Evolutionary conservation across 306 rosid genomes (phyloP).

Genomic region (Gastrolobium villosum): DNA sequence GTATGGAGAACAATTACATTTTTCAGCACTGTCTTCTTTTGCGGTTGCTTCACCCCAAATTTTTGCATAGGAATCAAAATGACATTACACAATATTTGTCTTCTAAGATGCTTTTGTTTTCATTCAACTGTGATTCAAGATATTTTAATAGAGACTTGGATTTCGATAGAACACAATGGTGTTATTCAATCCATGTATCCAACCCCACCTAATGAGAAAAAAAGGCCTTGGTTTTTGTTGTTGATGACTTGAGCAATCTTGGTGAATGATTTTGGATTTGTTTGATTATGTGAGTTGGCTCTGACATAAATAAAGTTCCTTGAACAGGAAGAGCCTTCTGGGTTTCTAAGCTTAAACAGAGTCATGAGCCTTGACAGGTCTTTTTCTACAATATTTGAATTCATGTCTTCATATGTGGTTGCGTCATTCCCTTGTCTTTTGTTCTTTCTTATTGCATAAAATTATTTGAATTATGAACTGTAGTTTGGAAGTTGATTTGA

Average conservation of each 20-base stretch:
- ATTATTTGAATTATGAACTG: slow-evolving; percentile 46
- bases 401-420: slow-evolving; percentile 32
- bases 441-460: slow-evolving; percentile 26
- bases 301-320: slow-evolving; percentile 42
- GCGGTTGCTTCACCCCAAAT: slow-evolving; percentile 2
- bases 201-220: not conserved
- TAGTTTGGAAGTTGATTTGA: slow-evolving; percentile 93
- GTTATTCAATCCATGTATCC: not conserved
- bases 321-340: slow-evolving; percentile 78
- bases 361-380: slow-evolving; percentile 94
- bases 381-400: slow-evolving; percentile 35
- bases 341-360: slow-evolving; percentile 91
- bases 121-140: slow-evolving; percentile 8
- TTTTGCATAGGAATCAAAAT: slow-evolving; percentile 24
- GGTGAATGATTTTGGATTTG: slow-evolving; percentile 33
- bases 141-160: slow-evolving; percentile 4
- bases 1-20: slow-evolving; percentile 12
- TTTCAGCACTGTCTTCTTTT: slow-evolving; percentile 16
- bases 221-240: not conserved
- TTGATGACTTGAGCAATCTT: slow-evolving; percentile 7
- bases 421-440: not conserved
- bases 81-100: not conserved
- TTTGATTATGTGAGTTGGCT: slow-evolving; percentile 42
- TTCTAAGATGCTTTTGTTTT: slow-evolving; percentile 11
- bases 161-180: not conserved